phyloP scores from a whole-genome alignment of 2,329 filamentous ascomycete species.

The Drechslerella coelobrocha region DNA sequence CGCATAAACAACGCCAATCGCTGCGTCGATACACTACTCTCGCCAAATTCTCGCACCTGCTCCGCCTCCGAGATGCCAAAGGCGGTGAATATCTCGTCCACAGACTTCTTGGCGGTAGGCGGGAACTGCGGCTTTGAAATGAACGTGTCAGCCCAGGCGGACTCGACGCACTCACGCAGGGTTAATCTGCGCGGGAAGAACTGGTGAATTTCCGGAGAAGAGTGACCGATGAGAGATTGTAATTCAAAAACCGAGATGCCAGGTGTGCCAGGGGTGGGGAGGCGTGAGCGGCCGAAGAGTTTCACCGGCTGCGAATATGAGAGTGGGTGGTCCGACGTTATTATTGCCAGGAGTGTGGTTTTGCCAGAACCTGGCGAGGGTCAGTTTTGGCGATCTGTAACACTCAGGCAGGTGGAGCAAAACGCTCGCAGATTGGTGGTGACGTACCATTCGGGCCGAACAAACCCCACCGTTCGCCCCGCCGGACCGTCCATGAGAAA shows the following conservation, averaged over 20 bases:
- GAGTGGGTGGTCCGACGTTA: slow-evolving; percentile 95
- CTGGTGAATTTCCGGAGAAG: slow-evolving; percentile 89
- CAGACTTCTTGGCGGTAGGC: slow-evolving; percentile 64
- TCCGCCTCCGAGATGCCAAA: slow-evolving; percentile 67
- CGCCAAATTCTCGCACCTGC: slow-evolving; percentile 67
- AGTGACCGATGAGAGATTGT: slow-evolving; percentile 87
- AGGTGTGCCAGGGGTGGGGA: slow-evolving; percentile 73
- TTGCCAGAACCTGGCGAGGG: slow-evolving; percentile 73
- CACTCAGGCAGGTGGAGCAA: neutral
- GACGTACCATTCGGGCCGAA: slow-evolving; percentile 80
- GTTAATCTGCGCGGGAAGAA: slow-evolving; percentile 84
- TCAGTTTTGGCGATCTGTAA: no score
- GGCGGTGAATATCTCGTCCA: slow-evolving; percentile 75
- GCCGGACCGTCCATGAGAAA: slow-evolving; percentile 83
- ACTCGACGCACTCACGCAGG: slow-evolving; percentile 77
- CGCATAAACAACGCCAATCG: slow-evolving; percentile 84
- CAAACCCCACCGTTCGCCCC: slow-evolving; percentile 87
- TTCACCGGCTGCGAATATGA: slow-evolving; percentile 87
- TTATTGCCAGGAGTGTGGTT: slow-evolving; percentile 88
- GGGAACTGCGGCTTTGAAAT: slow-evolving; percentile 72
- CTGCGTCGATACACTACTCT: slow-evolving; percentile 80
- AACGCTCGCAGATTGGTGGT: no score
- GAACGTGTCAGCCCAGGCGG: slow-evolving; percentile 90
- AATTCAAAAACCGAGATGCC: slow-evolving; percentile 93
- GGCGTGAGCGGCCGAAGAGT: slow-evolving; percentile 80